These are phyloP conservation scores for Myxozyma lipomycoides DNA, from an alignment of 805 yeast genomes.

Conservation along the genomic window DNA sequence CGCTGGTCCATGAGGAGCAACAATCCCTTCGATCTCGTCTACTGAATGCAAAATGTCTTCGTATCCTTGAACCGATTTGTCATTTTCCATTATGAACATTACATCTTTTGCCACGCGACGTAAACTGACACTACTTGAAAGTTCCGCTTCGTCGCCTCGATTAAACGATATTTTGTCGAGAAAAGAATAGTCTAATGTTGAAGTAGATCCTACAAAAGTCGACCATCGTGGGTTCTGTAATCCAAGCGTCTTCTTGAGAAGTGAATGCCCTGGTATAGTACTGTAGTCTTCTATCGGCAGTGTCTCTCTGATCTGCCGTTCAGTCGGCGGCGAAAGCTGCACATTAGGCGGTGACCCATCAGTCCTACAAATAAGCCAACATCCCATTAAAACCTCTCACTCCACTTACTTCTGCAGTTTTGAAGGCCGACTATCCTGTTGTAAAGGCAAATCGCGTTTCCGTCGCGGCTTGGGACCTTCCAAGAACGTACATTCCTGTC, in stretches of 20 bases:
- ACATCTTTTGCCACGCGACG: slow-evolving; percentile 75
- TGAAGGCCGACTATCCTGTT: slow-evolving; percentile 2
- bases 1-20: slow-evolving; percentile 88
- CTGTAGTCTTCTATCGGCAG: slow-evolving; percentile 65
- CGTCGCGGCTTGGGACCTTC: slow-evolving; percentile 47
- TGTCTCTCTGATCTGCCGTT: slow-evolving; percentile 20
- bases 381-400: not conserved
- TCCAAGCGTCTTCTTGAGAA: slow-evolving; percentile 64
- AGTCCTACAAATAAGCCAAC: not conserved
- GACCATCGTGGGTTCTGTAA: slow-evolving; percentile 87
- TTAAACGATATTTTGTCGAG: slow-evolving; percentile 61
- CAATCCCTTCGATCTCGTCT: slow-evolving; percentile 76
- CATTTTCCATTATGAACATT: slow-evolving; percentile 71
- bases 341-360: slow-evolving; percentile 1
- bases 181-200: slow-evolving; percentile 70
- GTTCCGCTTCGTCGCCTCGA: slow-evolving; percentile 74
- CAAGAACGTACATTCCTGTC: slow-evolving; percentile 75
- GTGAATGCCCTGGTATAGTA: slow-evolving; percentile 55
- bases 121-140: slow-evolving; percentile 61
- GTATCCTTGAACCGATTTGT: slow-evolving; percentile 66
- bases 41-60: slow-evolving; percentile 69
- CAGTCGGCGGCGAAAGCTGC: slow-evolving; percentile 1
- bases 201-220: slow-evolving; percentile 83
- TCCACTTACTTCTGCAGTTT: not conserved
- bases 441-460: slow-evolving; percentile 31